Base-by-base conservation (phyloP, 2,329 filamentous ascomycete species). In the Sporothrix protearum region DNA sequence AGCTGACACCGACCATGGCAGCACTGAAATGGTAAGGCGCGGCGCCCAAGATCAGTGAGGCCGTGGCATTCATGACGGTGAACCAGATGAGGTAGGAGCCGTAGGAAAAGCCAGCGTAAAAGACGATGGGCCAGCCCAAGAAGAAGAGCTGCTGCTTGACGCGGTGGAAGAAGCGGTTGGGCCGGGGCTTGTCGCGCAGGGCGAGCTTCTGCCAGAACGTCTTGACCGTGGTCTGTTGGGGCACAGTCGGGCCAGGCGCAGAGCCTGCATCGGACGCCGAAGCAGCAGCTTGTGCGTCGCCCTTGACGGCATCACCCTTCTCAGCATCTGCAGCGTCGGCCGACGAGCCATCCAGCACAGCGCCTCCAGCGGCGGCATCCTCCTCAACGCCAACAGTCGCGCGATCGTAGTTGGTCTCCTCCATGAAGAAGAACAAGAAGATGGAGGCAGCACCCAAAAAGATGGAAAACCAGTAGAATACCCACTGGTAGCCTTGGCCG, bases 351-450 rank as follows among this genome's bases (percentile, higher is more conserved):
- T 33, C 33, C 9, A 25, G 30, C 19, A 63, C 59, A 12, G 19
- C 59, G 45, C 7, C 7, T 1, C 30, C 59, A 22, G 30, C 59
- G 5, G 2, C n/a, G 3, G n/a, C 33, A 30, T 63, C 59, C 10
- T 75, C 75, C 28, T 77, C 73, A 28, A 77, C 80, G 63, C 80
- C 79, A 64, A 78, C 70, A 9, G 79, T 80, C 5, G 76, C 71
- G 10, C 84, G 82, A 68, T 80, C 77, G 76, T 85, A 88, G 76
- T 86, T 88, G 5, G 87, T 88, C 77, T 89, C 87, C 77, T 89
- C 87, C 81, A 88, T 84, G 77, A 85, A 84, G 75, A 89, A 85
- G 79, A 87, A 88, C 1, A 85, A 78, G 73, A 87, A 81, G 22
- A 88, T 75, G 49, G 85, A 84, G 10, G 79, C 81, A 1, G 84